Conservation (phyloP, 1,139 yeast species). For the Kodamaea alishanica region DNA sequence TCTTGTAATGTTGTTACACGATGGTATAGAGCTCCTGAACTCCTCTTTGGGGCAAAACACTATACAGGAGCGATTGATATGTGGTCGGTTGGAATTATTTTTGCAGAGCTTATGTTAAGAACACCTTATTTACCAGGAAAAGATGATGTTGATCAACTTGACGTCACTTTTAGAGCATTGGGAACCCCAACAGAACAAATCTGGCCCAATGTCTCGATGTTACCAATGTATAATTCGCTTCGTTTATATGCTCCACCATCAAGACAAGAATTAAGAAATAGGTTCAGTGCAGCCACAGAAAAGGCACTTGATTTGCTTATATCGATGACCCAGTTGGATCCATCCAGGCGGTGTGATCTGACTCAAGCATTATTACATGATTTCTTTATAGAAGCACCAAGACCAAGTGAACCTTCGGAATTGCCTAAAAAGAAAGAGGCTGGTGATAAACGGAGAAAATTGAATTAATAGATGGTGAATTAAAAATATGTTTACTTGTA, state of each 20-base stretch:
- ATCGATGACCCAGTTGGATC: slow-evolving; percentile 75
- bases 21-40: slow-evolving; percentile 96
- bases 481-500: slow-evolving; percentile 16
- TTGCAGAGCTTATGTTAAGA: slow-evolving; percentile 92
- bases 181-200: slow-evolving; percentile 92
- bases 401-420: slow-evolving; percentile 67
- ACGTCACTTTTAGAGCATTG: slow-evolving; percentile 85
- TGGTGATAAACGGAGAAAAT: slow-evolving; percentile 18
- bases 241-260: slow-evolving; percentile 82
- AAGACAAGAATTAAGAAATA: slow-evolving; percentile 69
- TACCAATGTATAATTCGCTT: slow-evolving; percentile 72
- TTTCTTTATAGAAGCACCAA: slow-evolving; percentile 72
- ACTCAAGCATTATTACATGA: slow-evolving; percentile 61
- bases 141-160: slow-evolving; percentile 85
- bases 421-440: slow-evolving; percentile 52
- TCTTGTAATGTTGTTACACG: slow-evolving; percentile 94
- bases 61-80: slow-evolving; percentile 86
- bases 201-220: slow-evolving; percentile 86
- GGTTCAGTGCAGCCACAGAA: slow-evolving; percentile 92
- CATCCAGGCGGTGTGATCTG: slow-evolving; percentile 66
- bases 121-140: slow-evolving; percentile 93
- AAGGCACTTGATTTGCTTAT: slow-evolving; percentile 74
- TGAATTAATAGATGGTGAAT: slow-evolving; percentile 1
- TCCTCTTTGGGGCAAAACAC: slow-evolving; percentile 82
- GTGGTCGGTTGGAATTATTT: slow-evolving; percentile 95